Base-by-base conservation (phyloP, 768 basidiomycete genomes). In the Pleurotus giganteus region DNA sequence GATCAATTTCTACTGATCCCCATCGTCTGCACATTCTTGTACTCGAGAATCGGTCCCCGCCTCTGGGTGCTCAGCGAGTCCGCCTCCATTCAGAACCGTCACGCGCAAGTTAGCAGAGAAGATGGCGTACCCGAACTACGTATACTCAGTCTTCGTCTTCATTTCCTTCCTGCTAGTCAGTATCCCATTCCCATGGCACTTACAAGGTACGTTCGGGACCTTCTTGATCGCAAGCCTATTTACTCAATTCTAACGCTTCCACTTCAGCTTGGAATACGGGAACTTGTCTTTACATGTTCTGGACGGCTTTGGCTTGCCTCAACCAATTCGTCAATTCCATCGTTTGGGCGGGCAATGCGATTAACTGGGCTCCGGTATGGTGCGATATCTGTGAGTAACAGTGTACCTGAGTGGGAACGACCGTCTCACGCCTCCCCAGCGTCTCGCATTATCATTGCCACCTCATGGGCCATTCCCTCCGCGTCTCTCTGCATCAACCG, bases 271-370 rank as follows among this genome's bases (percentile, higher is more conserved):
- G 77, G 75, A 79, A 80, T 64, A 77, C 82, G 8, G 89, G 87
- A 23, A 90, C 89, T 11, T 83, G 89, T 57, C 68, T 83, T 36
- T 86, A 81, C 72, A 91, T 92, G 72, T 56, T 73, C 29, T 92
- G 89, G 91, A 75, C 77, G 5, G 81, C 77, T 1, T 47, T 82
- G 6, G 73, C 71, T 13, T 85, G 83, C 65, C 76, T 91, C 41
- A 77, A 77, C 47, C 68, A 75, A 45, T 84, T 81, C 61, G 69
- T 91, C 60, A 87, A 92, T 70, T 77, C 84, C 2, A 70, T 91
- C 36, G 63, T 91, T 11, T 94, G 91, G 91, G 73, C 73, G 55
- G 71, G 78, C 19, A 86, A 80, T 61, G 75, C 76, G 7, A 71
- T 79, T 43, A 80, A 84, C 60, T 69, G 62, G 61, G 77, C 81